phyloP scores from a whole-genome alignment of 2,329 filamentous ascomycete species.

The Colletotrichum sansevieriae region DNA sequence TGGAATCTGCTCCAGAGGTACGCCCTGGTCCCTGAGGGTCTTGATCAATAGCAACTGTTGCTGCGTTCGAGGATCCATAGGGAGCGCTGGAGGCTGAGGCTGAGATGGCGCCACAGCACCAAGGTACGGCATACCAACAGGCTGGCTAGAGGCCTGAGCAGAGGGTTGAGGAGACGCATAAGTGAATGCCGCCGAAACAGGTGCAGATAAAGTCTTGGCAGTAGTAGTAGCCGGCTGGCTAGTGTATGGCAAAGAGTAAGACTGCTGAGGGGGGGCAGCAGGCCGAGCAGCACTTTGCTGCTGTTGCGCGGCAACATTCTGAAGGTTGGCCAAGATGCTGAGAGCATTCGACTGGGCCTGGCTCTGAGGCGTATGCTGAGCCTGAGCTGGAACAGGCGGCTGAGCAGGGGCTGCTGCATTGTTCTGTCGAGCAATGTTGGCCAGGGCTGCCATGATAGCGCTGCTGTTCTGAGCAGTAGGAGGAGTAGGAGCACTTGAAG shows the following conservation, averaged over 20 bases:
- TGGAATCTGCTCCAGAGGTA: conserved; percentile 83
- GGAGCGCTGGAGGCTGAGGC: conserved; percentile 51
- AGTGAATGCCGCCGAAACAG: conserved; percentile 54
- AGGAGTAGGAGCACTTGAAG: conserved; percentile 53
- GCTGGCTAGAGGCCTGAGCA: conserved; percentile 45
- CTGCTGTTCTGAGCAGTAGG: conserved; percentile 60
- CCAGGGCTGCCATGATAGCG: conserved; percentile 82
- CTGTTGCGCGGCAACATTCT: conserved; percentile 21
- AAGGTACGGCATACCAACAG: conserved; percentile 44
- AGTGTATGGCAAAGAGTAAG: conserved; percentile 46
- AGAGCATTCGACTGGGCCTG: conserved; percentile 23
- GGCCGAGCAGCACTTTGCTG: conserved; percentile 20
- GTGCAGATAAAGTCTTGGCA: conserved; percentile 45
- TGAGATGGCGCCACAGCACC: conserved; percentile 45
- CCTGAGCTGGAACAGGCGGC: conserved; percentile 2
- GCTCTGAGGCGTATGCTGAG: conserved; percentile 46
- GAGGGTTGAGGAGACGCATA: conserved; percentile 50
- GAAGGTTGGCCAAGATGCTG: conserved; percentile 29
- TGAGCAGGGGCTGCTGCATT: conserved; percentile 54
- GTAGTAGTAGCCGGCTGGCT: conserved; percentile 72
- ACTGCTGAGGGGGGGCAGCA: conserved; percentile 8
- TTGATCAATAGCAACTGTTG: conserved; percentile 82
- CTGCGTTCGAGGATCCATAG: conserved; percentile 66
- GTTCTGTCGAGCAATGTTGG: conserved; percentile 84
- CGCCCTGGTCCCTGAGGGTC: conserved; percentile 79